Evolutionary conservation across 2,329 filamentous ascomycete genomes (phyloP).

Genomic region (Cercospora sojina): DNA sequence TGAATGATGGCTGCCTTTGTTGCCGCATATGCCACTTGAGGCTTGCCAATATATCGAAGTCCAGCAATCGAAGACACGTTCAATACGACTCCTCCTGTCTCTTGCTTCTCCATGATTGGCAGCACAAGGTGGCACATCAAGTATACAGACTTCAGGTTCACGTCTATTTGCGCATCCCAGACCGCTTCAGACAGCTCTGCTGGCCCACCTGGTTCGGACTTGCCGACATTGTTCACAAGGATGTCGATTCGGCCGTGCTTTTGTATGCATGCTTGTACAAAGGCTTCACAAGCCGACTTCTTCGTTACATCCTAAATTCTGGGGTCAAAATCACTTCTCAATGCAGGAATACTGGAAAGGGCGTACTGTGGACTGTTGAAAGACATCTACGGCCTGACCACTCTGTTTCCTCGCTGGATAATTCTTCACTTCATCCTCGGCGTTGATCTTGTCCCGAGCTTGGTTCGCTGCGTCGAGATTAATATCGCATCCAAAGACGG

Average conservation of each 20-base stretch:
- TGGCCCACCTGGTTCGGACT: slow-evolving; percentile 54
- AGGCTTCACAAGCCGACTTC: slow-evolving; percentile 51
- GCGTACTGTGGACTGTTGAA: slow-evolving; percentile 28
- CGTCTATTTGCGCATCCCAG: slow-evolving; percentile 55
- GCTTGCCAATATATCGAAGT: slow-evolving; percentile 52
- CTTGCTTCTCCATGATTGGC: slow-evolving; percentile 56
- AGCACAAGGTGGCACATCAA: slow-evolving; percentile 54
- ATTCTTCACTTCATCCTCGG: slow-evolving; percentile 26
- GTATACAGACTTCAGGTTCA: slow-evolving; percentile 59
- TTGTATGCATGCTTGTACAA: slow-evolving; percentile 54
- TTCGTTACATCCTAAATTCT: slow-evolving; percentile 53
- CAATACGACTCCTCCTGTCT: slow-evolving; percentile 42
- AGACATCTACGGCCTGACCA: slow-evolving; percentile 24
- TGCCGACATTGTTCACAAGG: slow-evolving; percentile 60
- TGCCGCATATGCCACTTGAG: slow-evolving; percentile 60
- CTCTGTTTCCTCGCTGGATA: slow-evolving; percentile 21
- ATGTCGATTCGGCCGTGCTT: slow-evolving; percentile 60
- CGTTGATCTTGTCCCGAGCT: slow-evolving; percentile 28
- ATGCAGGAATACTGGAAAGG: not conserved
- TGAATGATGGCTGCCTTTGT: slow-evolving; percentile 78
- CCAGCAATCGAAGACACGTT: slow-evolving; percentile 50
- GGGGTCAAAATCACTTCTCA: not conserved
- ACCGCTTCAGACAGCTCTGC: slow-evolving; percentile 50
- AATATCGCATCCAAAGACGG: slow-evolving; percentile 54
- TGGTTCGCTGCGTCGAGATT: slow-evolving; percentile 35